Conservation (phyloP, 495 filamentous ascomycete species). For the Neurospora sp. region DNA sequence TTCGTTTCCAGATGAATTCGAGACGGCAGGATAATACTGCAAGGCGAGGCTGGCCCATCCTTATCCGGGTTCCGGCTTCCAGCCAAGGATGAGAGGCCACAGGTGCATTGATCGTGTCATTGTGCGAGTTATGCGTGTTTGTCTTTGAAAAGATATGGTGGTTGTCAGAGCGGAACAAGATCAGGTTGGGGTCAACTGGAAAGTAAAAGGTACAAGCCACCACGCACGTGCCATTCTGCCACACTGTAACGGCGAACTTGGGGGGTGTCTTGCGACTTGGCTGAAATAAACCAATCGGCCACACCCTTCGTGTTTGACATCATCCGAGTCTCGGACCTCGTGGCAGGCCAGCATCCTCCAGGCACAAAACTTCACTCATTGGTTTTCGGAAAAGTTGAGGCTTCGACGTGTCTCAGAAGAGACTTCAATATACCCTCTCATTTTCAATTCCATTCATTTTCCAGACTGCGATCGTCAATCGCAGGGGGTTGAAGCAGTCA, state of each 20-base stretch:
- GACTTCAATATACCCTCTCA: background rate
- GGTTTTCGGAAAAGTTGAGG: background rate
- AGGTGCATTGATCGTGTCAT: background rate
- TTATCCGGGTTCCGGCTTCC: background rate
- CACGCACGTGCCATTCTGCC: background rate
- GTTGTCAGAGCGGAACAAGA: background rate
- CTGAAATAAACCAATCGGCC: background rate
- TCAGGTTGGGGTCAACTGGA: background rate
- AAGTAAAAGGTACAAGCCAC: background rate
- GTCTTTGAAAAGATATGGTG: too few species aligned
- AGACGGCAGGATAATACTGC: constrained; percentile 22
- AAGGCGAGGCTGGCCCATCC: background rate
- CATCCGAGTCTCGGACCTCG: background rate
- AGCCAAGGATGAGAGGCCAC: background rate
- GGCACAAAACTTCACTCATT: background rate
- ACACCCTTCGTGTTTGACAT: background rate
- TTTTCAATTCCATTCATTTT: background rate
- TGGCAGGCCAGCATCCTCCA: background rate
- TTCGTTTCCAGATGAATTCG: constrained; percentile 17
- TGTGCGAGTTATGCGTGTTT: background rate
- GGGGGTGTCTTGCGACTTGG: background rate
- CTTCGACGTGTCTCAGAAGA: background rate
- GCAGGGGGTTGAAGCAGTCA: background rate
- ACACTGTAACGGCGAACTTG: background rate
- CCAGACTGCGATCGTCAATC: background rate